phyloP scores from a whole-genome alignment of 306 rosid genomes.

The Vigna hirtella region DNA sequence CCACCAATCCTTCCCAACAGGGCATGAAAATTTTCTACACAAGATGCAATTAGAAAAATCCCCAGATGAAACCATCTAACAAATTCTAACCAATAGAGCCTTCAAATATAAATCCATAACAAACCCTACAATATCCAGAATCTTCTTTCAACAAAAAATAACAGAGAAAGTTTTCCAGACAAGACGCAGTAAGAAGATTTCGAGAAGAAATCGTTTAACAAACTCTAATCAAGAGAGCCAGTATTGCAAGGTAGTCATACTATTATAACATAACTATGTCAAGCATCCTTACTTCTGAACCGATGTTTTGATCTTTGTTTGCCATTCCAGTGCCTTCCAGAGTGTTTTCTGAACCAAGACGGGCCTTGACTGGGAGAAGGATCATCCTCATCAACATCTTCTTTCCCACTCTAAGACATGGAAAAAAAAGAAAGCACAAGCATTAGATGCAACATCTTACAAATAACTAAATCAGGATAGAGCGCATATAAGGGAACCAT shows the following conservation, averaged over 20 bases:
- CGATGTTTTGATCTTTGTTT: constrained; percentile 32
- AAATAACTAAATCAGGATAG: constrained; percentile 30
- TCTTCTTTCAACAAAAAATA: constrained; percentile 26
- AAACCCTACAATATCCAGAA: constrained; percentile 17
- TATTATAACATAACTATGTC: constrained; percentile 21
- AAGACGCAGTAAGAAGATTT: constrained; percentile 21
- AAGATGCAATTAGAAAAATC: constrained; percentile 15
- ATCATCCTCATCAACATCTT: constrained; percentile 31
- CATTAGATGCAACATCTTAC: constrained; percentile 26
- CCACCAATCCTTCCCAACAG: background rate
- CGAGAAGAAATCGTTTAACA: constrained; percentile 5
- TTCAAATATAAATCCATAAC: constrained; percentile 26
- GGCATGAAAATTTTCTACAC: background rate
- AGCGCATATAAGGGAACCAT: background rate
- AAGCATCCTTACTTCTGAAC: constrained; percentile 32
- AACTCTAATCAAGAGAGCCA: constrained; percentile 9
- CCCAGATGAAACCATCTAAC: constrained; percentile 5
- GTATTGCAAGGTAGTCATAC: background rate
- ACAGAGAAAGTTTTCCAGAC: background rate
- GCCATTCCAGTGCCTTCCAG: constrained; percentile 29
- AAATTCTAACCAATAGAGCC: constrained; percentile 8
- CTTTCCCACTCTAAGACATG: constrained; percentile 44
- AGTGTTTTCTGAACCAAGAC: constrained; percentile 41
- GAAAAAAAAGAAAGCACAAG: constrained; percentile 19
- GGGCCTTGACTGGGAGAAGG: constrained; percentile 44